Conservation (phyloP, 2,329 filamentous ascomycete species). For the Pseudogymnoascus sp. region DNA sequence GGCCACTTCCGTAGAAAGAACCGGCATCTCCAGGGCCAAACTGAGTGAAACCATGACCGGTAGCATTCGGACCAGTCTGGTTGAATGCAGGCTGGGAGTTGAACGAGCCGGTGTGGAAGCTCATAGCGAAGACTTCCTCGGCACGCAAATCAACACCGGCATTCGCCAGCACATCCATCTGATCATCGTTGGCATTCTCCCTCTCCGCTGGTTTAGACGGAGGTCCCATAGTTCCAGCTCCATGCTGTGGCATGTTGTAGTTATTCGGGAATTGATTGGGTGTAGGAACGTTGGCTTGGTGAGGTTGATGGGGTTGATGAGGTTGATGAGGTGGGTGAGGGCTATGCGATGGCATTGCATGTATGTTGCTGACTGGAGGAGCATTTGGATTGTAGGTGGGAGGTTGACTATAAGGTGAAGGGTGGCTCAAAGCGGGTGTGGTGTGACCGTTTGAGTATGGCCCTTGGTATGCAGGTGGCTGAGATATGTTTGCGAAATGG, state of each 20-base stretch:
- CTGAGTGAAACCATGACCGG: constrained; percentile 43
- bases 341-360: constrained; percentile 15
- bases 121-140: constrained; percentile 75
- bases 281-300: constrained; percentile 14
- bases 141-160: constrained; percentile 82
- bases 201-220: constrained; percentile 56
- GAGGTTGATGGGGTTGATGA: constrained; percentile 18
- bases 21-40: constrained; percentile 49
- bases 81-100: constrained; percentile 35
- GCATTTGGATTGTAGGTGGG: constrained; percentile 10
- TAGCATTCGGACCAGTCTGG: constrained; percentile 34
- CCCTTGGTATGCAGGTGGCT: constrained; percentile 27
- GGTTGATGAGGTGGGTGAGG: constrained; percentile 28
- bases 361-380: neutral
- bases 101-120: constrained; percentile 51
- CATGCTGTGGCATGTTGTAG: constrained; percentile 31
- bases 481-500: constrained; percentile 26
- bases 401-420: constrained; percentile 17
- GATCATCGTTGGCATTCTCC: constrained; percentile 61
- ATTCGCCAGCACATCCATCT: constrained; percentile 75
- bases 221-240: constrained; percentile 44
- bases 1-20: constrained; percentile 57
- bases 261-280: constrained; percentile 17
- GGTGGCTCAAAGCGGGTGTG: constrained; percentile 21
- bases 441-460: constrained; percentile 29